A percentile compares a stretch with the other conserved stretches of the same genome.
Evolutionary conservation across 2,329 filamentous ascomycete species (phyloP).

Genomic region (Xenoacremonium recifei): DNA sequence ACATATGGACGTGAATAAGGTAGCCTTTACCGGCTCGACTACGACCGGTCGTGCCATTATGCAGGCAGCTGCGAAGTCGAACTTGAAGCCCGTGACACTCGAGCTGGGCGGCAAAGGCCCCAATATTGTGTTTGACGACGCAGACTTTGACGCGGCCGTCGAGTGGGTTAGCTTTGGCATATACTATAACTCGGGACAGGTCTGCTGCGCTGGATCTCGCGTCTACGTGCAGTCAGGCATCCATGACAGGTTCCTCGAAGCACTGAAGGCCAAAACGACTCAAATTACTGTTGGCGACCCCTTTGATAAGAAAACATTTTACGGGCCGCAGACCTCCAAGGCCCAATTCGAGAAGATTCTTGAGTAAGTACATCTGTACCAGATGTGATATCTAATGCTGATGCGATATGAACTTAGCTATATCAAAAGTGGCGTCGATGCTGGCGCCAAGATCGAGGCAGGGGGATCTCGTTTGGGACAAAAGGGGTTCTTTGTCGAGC

Average conservation of each 20-base stretch:
- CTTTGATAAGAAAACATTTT: conserved; percentile 60
- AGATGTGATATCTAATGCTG: too few relatives aligned
- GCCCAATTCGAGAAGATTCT: conserved; percentile 63
- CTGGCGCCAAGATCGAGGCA: conserved; percentile 55
- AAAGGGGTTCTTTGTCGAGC: conserved; percentile 19
- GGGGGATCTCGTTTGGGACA: conserved; percentile 15
- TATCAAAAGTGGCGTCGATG: conserved; percentile 59
- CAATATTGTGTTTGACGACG: not conserved
- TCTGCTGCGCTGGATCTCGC: conserved; percentile 54
- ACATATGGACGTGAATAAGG: conserved; percentile 1
- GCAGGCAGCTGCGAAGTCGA: not conserved
- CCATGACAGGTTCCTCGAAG: conserved; percentile 58
- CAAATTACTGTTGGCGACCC: conserved; percentile 59
- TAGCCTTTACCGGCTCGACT: conserved; percentile 2
- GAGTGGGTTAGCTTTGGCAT: not conserved
- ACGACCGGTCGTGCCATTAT: not conserved
- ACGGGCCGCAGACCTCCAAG: conserved; percentile 64
- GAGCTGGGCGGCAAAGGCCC: not conserved
- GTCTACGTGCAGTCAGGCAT: conserved; percentile 54
- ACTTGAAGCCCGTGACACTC: conserved; percentile 1
- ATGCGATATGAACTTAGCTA: too few relatives aligned
- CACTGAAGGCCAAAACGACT: conserved; percentile 39
- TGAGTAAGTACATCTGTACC: too few relatives aligned
- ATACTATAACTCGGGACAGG: conserved; percentile 9
- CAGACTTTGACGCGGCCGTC: not conserved